Evolutionary conservation across 164 flowering plant species (phyloP).

Genomic region (Vitis cinerea): DNA sequence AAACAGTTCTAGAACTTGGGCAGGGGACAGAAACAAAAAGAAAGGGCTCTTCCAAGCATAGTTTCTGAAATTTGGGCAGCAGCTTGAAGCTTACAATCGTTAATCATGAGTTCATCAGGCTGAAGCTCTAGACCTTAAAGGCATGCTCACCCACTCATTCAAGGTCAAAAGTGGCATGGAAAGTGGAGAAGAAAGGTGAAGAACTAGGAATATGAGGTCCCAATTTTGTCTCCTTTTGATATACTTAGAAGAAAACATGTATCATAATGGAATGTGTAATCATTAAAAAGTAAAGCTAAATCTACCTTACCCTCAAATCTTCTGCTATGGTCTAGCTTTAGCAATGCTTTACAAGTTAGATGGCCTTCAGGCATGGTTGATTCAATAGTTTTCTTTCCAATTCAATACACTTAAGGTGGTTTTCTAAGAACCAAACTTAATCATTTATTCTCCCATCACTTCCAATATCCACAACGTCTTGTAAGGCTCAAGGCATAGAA

Average conservation of each 20-base stretch:
- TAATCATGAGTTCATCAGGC: not conserved
- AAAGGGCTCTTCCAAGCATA: no score
- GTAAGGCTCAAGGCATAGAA: no score
- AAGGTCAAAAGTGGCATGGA: slow-evolving; percentile 5
- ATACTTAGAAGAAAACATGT: not conserved
- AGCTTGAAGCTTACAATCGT: not conserved
- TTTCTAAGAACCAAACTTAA: not conserved
- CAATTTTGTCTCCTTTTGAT: slow-evolving; percentile 10
- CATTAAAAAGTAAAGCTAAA: slow-evolving; percentile 3
- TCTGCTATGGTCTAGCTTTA: not conserved
- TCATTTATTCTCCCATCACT: not conserved
- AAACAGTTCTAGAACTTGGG: slow-evolving; percentile 45
- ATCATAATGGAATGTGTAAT: slow-evolving; percentile 12
- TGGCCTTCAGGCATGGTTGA: not conserved
- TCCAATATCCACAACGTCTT: no score
- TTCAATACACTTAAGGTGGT: no score
- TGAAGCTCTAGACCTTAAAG: not conserved
- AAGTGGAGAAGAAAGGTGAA: slow-evolving; percentile 5
- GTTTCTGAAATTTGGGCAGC: not conserved
- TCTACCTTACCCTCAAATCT: not conserved
- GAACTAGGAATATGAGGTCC: slow-evolving; percentile 12
- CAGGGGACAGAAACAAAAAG: no score
- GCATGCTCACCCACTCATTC: not conserved
- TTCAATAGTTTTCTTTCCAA: no score
- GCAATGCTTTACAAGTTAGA: not conserved